phyloP scores from a whole-genome alignment of 495 filamentous ascomycete genomes.

The Aspergillus sclerotioniger region DNA sequence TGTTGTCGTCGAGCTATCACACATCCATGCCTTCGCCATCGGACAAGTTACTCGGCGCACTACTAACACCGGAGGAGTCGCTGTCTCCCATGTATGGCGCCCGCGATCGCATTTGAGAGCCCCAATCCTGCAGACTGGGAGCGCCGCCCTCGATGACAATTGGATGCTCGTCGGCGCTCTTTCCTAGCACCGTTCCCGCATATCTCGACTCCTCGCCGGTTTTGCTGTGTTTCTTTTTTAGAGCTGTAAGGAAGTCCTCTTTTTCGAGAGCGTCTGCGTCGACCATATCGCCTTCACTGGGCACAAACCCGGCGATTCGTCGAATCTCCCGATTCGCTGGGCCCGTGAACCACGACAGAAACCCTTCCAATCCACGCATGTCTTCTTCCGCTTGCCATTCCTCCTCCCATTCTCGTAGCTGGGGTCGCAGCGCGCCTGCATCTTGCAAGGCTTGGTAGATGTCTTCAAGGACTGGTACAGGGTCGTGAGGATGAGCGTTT shows the following conservation, averaged over 20 bases:
- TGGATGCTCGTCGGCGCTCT: constrained; percentile 61
- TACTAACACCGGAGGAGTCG: constrained; percentile 44
- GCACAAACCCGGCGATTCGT: constrained; percentile 58
- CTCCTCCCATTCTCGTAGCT: constrained; percentile 57
- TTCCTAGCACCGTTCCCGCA: constrained; percentile 75
- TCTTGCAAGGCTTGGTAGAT: constrained; percentile 80
- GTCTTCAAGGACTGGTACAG: constrained; percentile 63
- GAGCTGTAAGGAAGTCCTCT: constrained; percentile 71
- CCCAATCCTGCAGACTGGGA: constrained; percentile 68
- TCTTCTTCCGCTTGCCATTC: constrained; percentile 65
- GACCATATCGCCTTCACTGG: constrained; percentile 45
- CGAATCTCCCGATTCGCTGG: constrained; percentile 68
- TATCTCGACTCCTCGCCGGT: constrained; percentile 78
- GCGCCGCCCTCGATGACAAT: constrained; percentile 71
- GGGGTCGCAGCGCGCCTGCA: constrained; percentile 64
- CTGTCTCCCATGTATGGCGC: constrained; percentile 29
- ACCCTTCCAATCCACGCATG: constrained; percentile 66
- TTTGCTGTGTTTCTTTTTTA: constrained; percentile 85
- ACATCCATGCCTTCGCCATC: constrained; percentile 41
- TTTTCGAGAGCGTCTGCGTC: constrained; percentile 49
- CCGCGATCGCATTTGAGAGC: constrained; percentile 35
- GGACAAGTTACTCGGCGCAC: constrained; percentile 43
- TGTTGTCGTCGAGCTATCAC: constrained; percentile 20
- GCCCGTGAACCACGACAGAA: constrained; percentile 71
- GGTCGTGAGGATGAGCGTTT: constrained; percentile 50